Evolutionary conservation across 371 early-diverging fungal species (phyloP), one percentile per base, ranked within the genome.

Genomic region (Mortierella sp.): DNA sequence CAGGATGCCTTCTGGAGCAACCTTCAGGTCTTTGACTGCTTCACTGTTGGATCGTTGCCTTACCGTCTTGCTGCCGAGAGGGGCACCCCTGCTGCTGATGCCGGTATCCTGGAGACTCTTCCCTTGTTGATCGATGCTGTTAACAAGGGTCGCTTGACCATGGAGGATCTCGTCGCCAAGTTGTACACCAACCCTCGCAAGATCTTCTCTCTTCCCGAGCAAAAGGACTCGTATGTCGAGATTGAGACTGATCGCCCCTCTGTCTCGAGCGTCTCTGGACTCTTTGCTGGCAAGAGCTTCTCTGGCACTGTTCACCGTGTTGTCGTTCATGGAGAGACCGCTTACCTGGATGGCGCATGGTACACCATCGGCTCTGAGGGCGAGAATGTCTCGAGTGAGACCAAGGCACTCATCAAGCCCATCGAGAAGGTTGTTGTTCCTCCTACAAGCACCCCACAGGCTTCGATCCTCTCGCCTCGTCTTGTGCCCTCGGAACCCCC

Each of bases 141-240:
- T 29, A 74, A 87, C 54, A 87, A 92, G 60, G 92, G 93, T 34
- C 87, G 89, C 50, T 80, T 98, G 57, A 87, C 90, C n/a, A 65
- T 95, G 25, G 85, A 91, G 19, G 96, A 95, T 64, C 81, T 98
- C 44, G 77, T 84, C 25, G 81, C 85, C 45, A 86, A 91, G 40
- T 67, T 96, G 52, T 87, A 92, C 80, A 88, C 86, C 22, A 94
- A 95, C 79, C 98, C 98, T 19, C 84, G 88, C 58, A 81, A 86
- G 45, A 96, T 98, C 85, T 94, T 98, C 79, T 91, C 91, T 34
- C 78, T 97, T 12, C 90, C 94, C 22, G 85, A 90, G 57, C 95
- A 96, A 80, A 82, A 89, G 17, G 96, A 96, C 61, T 94, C 97
- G 12, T 92, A 89, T 52, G 83, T 98, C 31, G 97, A 98, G 82